These are phyloP conservation scores for Skeletonema menzelii DNA, from an alignment of 108 stramenopile genomes.

Conservation along the genomic window DNA sequence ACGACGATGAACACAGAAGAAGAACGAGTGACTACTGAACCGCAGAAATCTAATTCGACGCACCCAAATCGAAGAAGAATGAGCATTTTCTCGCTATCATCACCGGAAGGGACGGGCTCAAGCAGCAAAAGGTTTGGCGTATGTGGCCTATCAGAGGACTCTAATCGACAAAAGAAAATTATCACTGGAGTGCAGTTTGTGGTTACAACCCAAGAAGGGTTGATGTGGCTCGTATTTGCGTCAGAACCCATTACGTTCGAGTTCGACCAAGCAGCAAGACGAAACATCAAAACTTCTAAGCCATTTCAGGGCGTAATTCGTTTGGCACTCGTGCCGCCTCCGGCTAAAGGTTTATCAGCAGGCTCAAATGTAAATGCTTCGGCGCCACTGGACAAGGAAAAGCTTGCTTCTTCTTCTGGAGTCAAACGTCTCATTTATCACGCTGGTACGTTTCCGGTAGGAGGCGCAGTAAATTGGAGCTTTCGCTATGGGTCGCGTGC, in stretches of 20 bases:
- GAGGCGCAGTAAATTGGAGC: slow-evolving; percentile 63
- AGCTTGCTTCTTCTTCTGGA: slow-evolving; percentile 59
- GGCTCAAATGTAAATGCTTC: not conserved
- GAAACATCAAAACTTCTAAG: slow-evolving; percentile 43
- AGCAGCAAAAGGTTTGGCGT: slow-evolving; percentile 36
- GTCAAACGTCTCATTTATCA: slow-evolving; percentile 80
- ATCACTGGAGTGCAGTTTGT: slow-evolving; percentile 84
- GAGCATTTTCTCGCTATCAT: not conserved
- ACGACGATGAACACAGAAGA: slow-evolving; percentile 16
- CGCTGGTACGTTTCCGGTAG: slow-evolving; percentile 72
- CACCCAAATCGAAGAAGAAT: not conserved
- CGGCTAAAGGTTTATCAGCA: slow-evolving; percentile 4
- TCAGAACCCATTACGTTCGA: slow-evolving; percentile 72
- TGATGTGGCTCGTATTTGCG: slow-evolving; percentile 78
- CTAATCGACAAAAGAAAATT: slow-evolving; percentile 21
- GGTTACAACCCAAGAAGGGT: slow-evolving; percentile 61
- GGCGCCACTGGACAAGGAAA: slow-evolving; percentile 14
- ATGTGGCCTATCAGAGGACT: slow-evolving; percentile 33
- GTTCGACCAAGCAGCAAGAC: slow-evolving; percentile 47
- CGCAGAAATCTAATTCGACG: slow-evolving; percentile 1
- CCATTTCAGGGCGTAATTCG: slow-evolving; percentile 68
- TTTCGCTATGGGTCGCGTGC: slow-evolving; percentile 44
- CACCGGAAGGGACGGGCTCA: slow-evolving; percentile 9
- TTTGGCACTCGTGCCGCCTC: slow-evolving; percentile 67
- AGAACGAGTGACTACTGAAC: slow-evolving; percentile 2